Conservation (phyloP, 495 filamentous ascomycete genomes). For the Aspergillus indologenus region DNA sequence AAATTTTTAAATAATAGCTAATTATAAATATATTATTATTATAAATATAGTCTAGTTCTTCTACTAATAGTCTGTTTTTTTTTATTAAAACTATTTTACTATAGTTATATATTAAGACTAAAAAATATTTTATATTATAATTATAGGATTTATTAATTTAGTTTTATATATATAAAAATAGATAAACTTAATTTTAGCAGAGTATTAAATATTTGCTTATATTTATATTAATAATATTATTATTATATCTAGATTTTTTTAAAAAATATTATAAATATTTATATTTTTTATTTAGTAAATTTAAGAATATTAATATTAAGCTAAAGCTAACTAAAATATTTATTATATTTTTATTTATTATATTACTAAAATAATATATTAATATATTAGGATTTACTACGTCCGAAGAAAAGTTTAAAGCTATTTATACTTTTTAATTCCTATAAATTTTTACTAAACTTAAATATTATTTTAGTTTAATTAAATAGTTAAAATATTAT, state of each 20-base stretch:
- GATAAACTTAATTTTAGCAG: background rate
- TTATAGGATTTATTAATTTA: conserved; percentile 4
- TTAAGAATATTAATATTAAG: background rate
- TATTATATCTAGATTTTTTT: background rate
- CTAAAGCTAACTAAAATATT: background rate
- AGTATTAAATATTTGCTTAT: background rate
- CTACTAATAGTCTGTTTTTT: background rate
- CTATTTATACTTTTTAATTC: background rate
- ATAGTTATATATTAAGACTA: conserved; percentile 1
- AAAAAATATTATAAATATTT: background rate
- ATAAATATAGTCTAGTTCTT: background rate
- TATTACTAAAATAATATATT: background rate
- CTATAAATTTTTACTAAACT: background rate
- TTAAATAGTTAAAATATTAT: conserved; percentile 4
- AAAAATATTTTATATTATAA: background rate
- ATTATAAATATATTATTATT: background rate
- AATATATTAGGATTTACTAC: background rate
- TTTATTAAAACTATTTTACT: background rate
- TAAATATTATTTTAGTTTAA: background rate
- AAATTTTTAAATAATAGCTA: conserved; percentile 3
- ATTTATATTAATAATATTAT: conserved; percentile 8
- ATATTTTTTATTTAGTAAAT: background rate
- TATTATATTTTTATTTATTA: background rate
- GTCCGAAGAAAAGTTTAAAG: background rate
- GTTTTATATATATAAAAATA: conserved; percentile 2